A percentile compares a stretch with the other conserved stretches of the same genome.
Conservation (phyloP, 257 asterid genomes). For the Gardenia jasminoides region DNA sequence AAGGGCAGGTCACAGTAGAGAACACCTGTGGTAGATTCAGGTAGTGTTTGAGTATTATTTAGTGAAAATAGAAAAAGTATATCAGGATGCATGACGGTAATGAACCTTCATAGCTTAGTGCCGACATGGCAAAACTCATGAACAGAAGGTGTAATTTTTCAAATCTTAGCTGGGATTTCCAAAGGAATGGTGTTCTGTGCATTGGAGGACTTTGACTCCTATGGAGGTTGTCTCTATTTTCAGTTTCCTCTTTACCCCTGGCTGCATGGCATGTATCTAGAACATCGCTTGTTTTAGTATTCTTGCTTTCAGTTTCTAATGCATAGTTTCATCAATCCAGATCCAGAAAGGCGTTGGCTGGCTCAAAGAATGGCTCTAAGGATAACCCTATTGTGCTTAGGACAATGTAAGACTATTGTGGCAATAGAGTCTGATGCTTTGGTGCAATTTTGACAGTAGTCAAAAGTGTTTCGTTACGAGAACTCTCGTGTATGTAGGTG, state of each 20-base stretch:
- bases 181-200: constrained; percentile 40
- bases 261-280: constrained; percentile 29
- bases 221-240: constrained; percentile 37
- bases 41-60: no score
- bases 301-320: constrained; percentile 46
- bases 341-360: constrained; percentile 75
- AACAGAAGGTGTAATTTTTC: no score
- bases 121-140: no score
- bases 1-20: no score
- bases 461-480: no score
- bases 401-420: not conserved
- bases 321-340: constrained; percentile 73
- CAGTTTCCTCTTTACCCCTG: constrained; percentile 45
- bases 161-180: constrained; percentile 56
- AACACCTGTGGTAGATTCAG: no score
- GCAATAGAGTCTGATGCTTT: no score
- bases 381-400: constrained; percentile 70
- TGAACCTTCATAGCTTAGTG: no score
- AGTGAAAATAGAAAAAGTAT: no score
- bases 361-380: constrained; percentile 68
- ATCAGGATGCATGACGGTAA: no score
- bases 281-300: constrained; percentile 34
- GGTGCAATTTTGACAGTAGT: no score
- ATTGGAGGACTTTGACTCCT: constrained; percentile 37
- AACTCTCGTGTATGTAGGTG: no score